Conservation (phyloP, 1,284 basidiomycete genomes). For the Puccinia coronata region DNA sequence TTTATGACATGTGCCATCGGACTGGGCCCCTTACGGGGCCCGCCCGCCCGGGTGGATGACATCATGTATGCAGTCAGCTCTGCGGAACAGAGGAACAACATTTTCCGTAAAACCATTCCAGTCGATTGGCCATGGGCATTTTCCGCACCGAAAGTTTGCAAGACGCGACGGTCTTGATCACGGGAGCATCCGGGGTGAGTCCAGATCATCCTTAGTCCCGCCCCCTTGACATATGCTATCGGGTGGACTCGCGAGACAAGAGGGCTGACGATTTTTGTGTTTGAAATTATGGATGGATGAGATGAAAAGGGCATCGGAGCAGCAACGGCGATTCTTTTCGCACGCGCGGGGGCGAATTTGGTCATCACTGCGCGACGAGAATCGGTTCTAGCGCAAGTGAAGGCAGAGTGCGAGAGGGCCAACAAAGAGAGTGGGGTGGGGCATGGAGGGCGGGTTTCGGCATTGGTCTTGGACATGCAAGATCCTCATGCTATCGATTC, state of each 20-base stretch:
- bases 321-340: conserved; percentile 81
- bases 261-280: background rate
- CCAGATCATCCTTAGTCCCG: too few species aligned
- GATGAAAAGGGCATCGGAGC: conserved; percentile 58
- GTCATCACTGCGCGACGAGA: conserved; percentile 60
- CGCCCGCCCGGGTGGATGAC: too few species aligned
- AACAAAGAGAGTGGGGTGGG: conserved; percentile 72
- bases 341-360: conserved; percentile 63
- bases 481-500: conserved; percentile 61
- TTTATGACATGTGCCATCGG: too few species aligned
- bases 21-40: too few species aligned
- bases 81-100: too few species aligned
- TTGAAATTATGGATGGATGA: background rate
- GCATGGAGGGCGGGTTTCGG: conserved; percentile 70
- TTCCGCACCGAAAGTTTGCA: conserved; percentile 61
- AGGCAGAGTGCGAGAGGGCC: conserved; percentile 65
- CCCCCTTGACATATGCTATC: too few species aligned
- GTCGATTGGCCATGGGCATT: conserved; percentile 34
- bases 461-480: conserved; percentile 72
- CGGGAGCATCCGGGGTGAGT: conserved; percentile 72
- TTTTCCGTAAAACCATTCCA: too few species aligned
- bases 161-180: conserved; percentile 81
- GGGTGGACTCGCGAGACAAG: too few species aligned
- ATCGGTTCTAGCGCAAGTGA: conserved; percentile 57
- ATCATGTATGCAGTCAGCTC: too few species aligned